Evolutionary conservation across 2,329 filamentous ascomycete species (phyloP).

Genomic region (Microdochium paspali): DNA sequence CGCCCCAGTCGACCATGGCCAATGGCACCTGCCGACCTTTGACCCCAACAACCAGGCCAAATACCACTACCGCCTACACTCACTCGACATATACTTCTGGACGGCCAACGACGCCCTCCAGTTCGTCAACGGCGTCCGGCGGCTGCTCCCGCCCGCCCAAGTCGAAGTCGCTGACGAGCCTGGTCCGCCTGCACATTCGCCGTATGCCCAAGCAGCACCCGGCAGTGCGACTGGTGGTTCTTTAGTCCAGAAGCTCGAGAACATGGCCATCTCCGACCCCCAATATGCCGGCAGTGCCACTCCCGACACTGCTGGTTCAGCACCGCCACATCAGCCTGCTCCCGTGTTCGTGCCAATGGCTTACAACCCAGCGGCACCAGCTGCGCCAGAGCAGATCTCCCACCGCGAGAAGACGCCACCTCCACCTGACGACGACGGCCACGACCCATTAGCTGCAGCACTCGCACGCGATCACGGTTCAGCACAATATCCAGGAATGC

Average conservation of each 20-base stretch:
- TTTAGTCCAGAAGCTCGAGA: conserved; percentile 66
- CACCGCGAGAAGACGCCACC: conserved; percentile 74
- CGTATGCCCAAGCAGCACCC: conserved; percentile 13
- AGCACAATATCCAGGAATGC: conserved; percentile 4
- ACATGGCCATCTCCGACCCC: conserved; percentile 55
- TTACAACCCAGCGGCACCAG: conserved; percentile 72
- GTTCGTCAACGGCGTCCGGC: conserved; percentile 59
- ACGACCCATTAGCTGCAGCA: conserved; percentile 48
- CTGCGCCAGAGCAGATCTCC: conserved; percentile 61
- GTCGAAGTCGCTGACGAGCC: conserved; percentile 60
- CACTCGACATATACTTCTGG: conserved; percentile 73
- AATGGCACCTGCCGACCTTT: conserved; percentile 69
- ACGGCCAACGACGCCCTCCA: conserved; percentile 61
- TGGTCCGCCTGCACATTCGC: conserved; percentile 25
- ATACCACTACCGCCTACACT: conserved; percentile 70
- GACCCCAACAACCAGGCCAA: conserved; percentile 66
- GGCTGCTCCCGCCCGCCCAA: conserved; percentile 51
- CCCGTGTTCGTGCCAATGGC: conserved; percentile 50
- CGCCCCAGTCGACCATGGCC: conserved; percentile 30
- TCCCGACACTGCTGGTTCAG: conserved; percentile 17
- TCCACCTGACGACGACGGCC: conserved; percentile 56
- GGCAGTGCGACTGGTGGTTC: conserved; percentile 44
- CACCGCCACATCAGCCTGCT: conserved; percentile 26
- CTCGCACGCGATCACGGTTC: conserved; percentile 44
- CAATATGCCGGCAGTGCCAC: conserved; percentile 1